Evolutionary conservation across 352 stramenopile genomes (phyloP).

Genomic region (Pythium plurisporium): DNA sequence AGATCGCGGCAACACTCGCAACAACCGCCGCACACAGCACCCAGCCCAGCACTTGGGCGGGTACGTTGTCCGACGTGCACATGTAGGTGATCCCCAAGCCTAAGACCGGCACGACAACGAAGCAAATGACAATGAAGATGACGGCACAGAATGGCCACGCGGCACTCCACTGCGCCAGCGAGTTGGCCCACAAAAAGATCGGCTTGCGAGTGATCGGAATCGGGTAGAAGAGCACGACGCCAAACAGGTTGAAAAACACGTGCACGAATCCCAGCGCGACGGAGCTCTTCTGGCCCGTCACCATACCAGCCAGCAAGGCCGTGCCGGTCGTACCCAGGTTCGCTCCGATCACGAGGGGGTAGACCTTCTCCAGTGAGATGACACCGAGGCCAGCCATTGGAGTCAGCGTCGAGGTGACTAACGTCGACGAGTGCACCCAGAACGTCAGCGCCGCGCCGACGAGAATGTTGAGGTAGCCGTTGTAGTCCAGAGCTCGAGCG

Average conservation of each 20-base stretch:
- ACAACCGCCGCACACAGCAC: background rate
- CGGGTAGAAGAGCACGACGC: constrained; percentile 90
- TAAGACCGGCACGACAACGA: constrained; percentile 31
- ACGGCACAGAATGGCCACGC: constrained; percentile 47
- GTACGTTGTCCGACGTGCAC: constrained; percentile 21
- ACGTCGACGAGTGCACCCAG: constrained; percentile 85
- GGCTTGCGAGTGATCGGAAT: constrained; percentile 81
- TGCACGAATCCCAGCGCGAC: constrained; percentile 89
- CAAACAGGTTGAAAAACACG: constrained; percentile 92
- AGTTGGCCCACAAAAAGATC: constrained; percentile 65
- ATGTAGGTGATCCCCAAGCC: constrained; percentile 28
- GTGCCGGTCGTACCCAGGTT: constrained; percentile 91
- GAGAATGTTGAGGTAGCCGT: constrained; percentile 86
- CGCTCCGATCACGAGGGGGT: constrained; percentile 88
- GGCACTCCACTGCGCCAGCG: constrained; percentile 61
- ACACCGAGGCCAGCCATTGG: constrained; percentile 86
- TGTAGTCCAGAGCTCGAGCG: constrained; percentile 85
- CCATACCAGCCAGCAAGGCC: constrained; percentile 77
- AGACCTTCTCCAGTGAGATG: constrained; percentile 86
- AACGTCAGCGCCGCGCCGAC: constrained; percentile 85
- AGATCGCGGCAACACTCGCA: background rate
- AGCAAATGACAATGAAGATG: constrained; percentile 45
- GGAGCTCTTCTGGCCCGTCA: constrained; percentile 69
- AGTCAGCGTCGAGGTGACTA: constrained; percentile 88
- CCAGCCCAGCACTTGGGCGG: constrained; percentile 5